Base-by-base conservation (phyloP, 2,329 filamentous ascomycete genomes). In the Akanthomyces dipterigenus region DNA sequence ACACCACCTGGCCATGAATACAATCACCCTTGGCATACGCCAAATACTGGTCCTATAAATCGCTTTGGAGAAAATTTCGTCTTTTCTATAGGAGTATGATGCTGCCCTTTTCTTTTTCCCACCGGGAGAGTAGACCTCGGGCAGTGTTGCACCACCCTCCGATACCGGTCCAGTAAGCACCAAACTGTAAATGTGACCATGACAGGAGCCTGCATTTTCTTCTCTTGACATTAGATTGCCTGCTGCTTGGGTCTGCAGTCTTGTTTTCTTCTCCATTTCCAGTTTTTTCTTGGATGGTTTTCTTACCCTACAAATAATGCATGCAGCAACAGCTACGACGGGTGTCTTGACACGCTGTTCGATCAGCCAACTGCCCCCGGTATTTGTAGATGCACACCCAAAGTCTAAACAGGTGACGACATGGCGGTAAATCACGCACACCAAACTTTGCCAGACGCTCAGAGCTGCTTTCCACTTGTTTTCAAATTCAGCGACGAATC, bases 1-100 rank as follows among this genome's bases (percentile, higher is more conserved):
- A 38, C 31, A 24, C 22, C 40, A 43, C 50, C 48, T 55, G 58
- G 50, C 34, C 43, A n/a, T 60, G 49, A 60, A 60, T 60, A 60
- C 45, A 60, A 46, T 54, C 50, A 54, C 50, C 49, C 31, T 48
- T 60, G 58, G 58, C 57, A 54, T 60, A 24, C 40, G 57, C 57
- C 57, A 60, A 60, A 45, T 14, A 14, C 49, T 54, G 48, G 22
- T 38, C 24, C 51, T 18, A 7, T 55, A 20, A 20, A n/a, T 43
- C 16, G 4, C 26, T 28, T 18, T 18, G 12, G 51, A 26, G 24
- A 55, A 31, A 5, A 28, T 14, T 5, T n/a, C 1, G 4, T 28
- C 22, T 28, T 28, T 42, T 43, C 51, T 43, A 22, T 55, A 22
- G 51, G 16, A 20, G 51, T 43, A 55, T 24, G 28, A 42, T 55